Base-by-base conservation (phyloP, 148 eudicot species). In the Persicaria tinctoria region DNA sequence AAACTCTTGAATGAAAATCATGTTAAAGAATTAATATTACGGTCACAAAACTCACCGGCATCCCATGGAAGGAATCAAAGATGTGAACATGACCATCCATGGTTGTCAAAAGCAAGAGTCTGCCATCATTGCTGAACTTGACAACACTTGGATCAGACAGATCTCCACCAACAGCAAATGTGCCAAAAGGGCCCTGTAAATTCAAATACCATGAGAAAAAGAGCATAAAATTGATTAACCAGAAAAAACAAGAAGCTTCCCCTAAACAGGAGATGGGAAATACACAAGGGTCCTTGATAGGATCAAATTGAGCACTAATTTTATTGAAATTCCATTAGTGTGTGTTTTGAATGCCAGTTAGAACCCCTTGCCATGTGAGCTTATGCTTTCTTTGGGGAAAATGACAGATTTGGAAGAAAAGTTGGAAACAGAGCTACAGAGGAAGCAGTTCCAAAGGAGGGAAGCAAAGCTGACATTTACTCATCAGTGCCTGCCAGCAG, bases 121-220 rank as follows among this genome's bases (percentile, higher is more conserved):
- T 86, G 48, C 99, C 99, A 80, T 95, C 99, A 79, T 80, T 89
- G 80, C 99, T 95, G 75, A 86, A 95, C 86, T 92, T 95, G 49
- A 95, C 90, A 20, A 85, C 89, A 80, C 89, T 90, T 53, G 99
- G 91, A 84, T 95, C 99, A 44, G 99, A 90, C 59, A 84, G 70
- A 80, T 95, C 99, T 78, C 90, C 97, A 8, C 94, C 97, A 48
- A 88, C 88, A 76, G 97, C 82, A 79, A 80, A 92, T 78, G 84
- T 89, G 8, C 92, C 97, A 79, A 92, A 95, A 74, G 99, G 99
- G 18, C 99, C 99, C 99, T 95, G 82, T 75, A 84, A 10, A 80
- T 5, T 45, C 38, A 77, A 70, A 55, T 57, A 59, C 6, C 45
- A 76, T 50, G 6, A 56, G 70, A 66, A 68, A 78, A 75, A 77